Evolutionary conservation across 2,329 filamentous ascomycete genomes (phyloP).

Genomic region (Fusarium mexicanum): DNA sequence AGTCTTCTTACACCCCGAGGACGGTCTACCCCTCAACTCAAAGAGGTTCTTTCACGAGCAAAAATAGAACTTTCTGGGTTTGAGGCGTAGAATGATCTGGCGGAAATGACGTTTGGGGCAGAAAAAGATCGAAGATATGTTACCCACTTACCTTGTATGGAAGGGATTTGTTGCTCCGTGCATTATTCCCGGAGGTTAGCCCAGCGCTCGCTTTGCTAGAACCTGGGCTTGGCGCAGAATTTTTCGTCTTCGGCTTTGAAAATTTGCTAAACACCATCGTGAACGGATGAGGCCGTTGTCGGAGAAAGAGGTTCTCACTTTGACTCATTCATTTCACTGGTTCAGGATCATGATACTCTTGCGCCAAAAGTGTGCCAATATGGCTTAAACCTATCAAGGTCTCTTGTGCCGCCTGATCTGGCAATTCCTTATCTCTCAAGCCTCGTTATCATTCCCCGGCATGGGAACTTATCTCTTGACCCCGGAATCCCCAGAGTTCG

Average conservation of each 20-base stretch:
- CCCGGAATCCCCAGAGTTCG: conserved; percentile 31
- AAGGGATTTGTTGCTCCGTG: conserved; percentile 4
- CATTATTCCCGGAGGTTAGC: conserved; percentile 13
- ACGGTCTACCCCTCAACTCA: background rate
- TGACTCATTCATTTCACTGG: background rate
- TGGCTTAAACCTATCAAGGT: background rate
- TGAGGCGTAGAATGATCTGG: background rate
- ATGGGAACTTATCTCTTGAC: conserved; percentile 30
- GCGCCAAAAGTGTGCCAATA: background rate
- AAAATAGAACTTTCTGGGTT: background rate
- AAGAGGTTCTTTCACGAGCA: background rate
- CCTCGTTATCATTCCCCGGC: conserved; percentile 9
- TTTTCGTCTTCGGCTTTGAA: background rate
- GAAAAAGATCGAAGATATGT: conserved; percentile 3
- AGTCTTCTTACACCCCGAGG: no score
- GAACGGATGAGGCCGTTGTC: conserved; percentile 15
- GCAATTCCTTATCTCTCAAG: conserved; percentile 29
- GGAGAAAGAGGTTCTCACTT: conserved; percentile 3
- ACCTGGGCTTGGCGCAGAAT: background rate
- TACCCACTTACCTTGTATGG: conserved; percentile 26
- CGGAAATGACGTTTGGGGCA: conserved; percentile 1
- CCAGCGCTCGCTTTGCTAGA: background rate
- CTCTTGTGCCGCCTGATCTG: conserved; percentile 1
- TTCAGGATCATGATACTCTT: background rate
- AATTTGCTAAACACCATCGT: conserved; percentile 21